Percentiles rank a stretch among this genome's conserved stretches.
Evolutionary conservation across 2,329 filamentous ascomycete genomes (phyloP).

Genomic region (Alternaria sp.): DNA sequence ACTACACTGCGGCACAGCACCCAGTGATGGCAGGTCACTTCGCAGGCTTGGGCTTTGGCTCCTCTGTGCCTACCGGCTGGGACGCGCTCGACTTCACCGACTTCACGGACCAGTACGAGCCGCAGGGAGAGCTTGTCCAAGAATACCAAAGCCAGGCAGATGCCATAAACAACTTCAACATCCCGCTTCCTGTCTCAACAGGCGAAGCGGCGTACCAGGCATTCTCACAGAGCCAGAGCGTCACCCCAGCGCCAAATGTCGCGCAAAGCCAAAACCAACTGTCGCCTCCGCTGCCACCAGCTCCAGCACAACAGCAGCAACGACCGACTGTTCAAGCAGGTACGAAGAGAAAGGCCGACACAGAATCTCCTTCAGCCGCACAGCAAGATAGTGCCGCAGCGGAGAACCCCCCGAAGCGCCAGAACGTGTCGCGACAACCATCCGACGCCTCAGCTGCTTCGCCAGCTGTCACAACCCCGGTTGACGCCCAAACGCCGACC

Average conservation of each 20-base stretch:
- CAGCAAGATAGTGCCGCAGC: slow-evolving; percentile 26
- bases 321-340: slow-evolving; percentile 31
- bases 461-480: slow-evolving; percentile 23
- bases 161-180: slow-evolving; percentile 47
- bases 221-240: slow-evolving; percentile 22
- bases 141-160: slow-evolving; percentile 41
- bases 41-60: slow-evolving; percentile 28
- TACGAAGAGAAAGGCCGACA: slow-evolving; percentile 48
- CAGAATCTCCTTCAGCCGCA: slow-evolving; percentile 36
- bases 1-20: slow-evolving; percentile 25
- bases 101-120: slow-evolving; percentile 50
- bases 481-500: slow-evolving; percentile 27
- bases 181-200: slow-evolving; percentile 38
- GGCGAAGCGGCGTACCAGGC: slow-evolving; percentile 27
- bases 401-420: slow-evolving; percentile 40
- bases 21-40: slow-evolving; percentile 26
- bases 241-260: slow-evolving; percentile 14
- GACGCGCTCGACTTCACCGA: slow-evolving; percentile 45
- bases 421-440: slow-evolving; percentile 41
- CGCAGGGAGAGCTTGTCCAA: slow-evolving; percentile 53
- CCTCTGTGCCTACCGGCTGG: slow-evolving; percentile 40
- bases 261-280: slow-evolving; percentile 31
- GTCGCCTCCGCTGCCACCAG: slow-evolving; percentile 23
- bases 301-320: slow-evolving; percentile 29
- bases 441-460: slow-evolving; percentile 38